Evolutionary conservation across 345 rosid species (phyloP).

Genomic region (Sisymbrium irio): DNA sequence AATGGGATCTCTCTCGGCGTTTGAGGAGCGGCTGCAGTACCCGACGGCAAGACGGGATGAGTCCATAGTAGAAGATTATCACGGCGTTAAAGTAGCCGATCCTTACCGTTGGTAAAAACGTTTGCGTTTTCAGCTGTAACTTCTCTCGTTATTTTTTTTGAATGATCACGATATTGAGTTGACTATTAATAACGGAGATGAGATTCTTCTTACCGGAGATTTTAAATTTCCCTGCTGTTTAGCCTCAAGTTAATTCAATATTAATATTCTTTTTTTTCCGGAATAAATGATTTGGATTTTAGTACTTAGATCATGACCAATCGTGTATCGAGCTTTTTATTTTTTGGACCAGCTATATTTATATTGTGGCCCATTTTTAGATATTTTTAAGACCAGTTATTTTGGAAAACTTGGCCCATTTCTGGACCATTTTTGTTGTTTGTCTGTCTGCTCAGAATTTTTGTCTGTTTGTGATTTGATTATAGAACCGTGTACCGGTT

Average conservation of each 20-base stretch:
- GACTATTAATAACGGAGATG: not conserved
- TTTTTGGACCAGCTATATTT: constrained; percentile 16
- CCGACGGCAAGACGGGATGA: constrained; percentile 70
- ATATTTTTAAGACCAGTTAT: constrained; percentile 14
- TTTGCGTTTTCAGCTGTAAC: not conserved
- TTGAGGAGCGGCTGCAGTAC: constrained; percentile 42
- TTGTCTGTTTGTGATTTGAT: constrained; percentile 9
- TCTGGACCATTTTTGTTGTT: constrained; percentile 8
- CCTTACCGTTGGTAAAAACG: constrained; percentile 83
- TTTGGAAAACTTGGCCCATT: not conserved
- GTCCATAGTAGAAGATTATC: constrained; percentile 69
- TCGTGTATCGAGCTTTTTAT: not conserved
- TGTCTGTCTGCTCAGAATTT: too few species aligned
- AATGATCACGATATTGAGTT: not conserved
- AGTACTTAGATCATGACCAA: constrained; percentile 2
- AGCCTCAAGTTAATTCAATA: not conserved
- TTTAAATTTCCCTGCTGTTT: constrained; percentile 5
- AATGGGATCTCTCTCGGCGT: constrained; percentile 66
- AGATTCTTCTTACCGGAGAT: not conserved
- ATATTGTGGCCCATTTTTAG: constrained; percentile 14
- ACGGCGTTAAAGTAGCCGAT: constrained; percentile 68
- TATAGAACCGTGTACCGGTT: constrained; percentile 13
- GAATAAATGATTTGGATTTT: not conserved
- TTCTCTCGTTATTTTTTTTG: not conserved
- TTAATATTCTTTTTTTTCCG: too few species aligned